phyloP scores from a whole-genome alignment of 148 eudicot genomes.

The Vaccinium myrtillus region DNA sequence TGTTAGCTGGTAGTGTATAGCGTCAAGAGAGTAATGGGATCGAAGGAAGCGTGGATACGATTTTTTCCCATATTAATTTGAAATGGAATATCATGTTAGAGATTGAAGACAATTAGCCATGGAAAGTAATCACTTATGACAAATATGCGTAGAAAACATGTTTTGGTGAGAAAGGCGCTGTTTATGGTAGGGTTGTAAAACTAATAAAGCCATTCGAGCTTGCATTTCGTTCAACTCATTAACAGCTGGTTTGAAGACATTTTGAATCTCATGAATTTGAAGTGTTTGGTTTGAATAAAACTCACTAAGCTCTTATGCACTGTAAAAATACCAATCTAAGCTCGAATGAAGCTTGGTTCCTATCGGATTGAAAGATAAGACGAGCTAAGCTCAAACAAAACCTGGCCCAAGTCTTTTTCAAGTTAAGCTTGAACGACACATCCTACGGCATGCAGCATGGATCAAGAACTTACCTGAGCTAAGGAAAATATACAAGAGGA shows the following conservation, averaged over 20 bases:
- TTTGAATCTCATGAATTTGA: background rate
- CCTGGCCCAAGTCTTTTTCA: background rate
- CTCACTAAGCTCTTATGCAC: background rate
- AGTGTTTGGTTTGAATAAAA: background rate
- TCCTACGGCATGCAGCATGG: background rate
- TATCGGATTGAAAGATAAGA: background rate
- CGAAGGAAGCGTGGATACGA: background rate
- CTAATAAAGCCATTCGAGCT: background rate
- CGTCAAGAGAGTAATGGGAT: background rate
- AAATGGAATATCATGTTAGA: background rate
- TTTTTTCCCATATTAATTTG: background rate
- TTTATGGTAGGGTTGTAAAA: background rate
- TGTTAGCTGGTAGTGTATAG: too few relatives aligned
- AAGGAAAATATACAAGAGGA: slow-evolving; percentile 43
- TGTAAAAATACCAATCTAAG: background rate
- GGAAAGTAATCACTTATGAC: background rate
- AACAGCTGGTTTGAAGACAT: background rate
- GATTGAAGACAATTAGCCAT: background rate
- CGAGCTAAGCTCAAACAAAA: background rate
- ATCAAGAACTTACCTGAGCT: slow-evolving; percentile 51
- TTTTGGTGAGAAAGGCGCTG: background rate
- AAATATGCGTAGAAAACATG: background rate
- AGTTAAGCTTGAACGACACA: background rate
- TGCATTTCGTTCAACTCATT: background rate
- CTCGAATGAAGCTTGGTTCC: background rate